phyloP scores from a whole-genome alignment of 768 basidiomycete genomes.

The Tylopilus rubrobrunneus region DNA sequence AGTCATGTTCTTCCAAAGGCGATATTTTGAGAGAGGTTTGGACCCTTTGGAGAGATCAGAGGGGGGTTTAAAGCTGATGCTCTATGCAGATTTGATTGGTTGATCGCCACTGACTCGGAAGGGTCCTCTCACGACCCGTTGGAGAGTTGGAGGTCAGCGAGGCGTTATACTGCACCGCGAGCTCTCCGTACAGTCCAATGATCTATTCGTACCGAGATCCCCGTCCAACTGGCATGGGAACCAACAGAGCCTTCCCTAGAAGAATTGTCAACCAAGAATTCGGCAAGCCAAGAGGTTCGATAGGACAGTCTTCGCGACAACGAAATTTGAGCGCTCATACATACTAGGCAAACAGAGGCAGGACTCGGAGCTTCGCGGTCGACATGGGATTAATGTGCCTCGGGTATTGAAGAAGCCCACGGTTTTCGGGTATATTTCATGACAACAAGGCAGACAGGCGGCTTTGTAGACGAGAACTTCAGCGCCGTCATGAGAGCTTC shows the following conservation, averaged over 20 bases:
- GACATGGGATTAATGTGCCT: background rate
- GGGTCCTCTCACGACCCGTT: background rate
- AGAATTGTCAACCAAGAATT: background rate
- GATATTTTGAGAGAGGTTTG: background rate
- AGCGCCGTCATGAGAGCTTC: conserved; percentile 2
- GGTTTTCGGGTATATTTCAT: background rate
- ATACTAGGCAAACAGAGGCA: background rate
- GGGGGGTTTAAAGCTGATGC: conserved; percentile 3
- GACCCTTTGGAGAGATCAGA: background rate
- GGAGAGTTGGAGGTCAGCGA: conserved; percentile 9
- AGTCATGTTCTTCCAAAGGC: background rate
- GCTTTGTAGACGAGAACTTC: background rate
- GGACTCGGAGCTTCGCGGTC: background rate
- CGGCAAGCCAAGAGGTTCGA: background rate
- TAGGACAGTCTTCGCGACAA: background rate
- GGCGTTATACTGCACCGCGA: background rate
- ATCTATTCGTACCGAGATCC: background rate
- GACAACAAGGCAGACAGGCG: background rate
- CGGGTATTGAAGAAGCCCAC: background rate
- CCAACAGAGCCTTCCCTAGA: background rate
- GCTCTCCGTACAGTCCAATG: background rate
- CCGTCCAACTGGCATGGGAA: background rate
- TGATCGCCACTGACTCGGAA: background rate
- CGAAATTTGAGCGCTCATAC: background rate
- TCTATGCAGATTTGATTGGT: background rate